Evolutionary conservation across 116 monocot species (phyloP).

Genomic region (Phalaenopsis hybrid): DNA sequence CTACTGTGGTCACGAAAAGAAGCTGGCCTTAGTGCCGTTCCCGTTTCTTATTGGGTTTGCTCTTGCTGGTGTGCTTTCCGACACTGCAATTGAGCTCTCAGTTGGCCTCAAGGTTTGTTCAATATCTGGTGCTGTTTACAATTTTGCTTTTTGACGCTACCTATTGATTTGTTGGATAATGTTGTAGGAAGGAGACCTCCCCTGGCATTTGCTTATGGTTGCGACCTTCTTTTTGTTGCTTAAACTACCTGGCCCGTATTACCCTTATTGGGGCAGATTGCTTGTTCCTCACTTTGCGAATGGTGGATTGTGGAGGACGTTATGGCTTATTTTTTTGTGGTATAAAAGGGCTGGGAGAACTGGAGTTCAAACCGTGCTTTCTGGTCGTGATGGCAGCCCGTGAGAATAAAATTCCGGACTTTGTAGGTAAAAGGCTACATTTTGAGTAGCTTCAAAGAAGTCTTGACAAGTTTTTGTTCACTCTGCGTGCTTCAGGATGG

Average conservation of each 20-base stretch:
- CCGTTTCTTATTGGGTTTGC: constrained; percentile 52
- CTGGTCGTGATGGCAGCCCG: no score
- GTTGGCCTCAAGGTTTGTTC: constrained; percentile 26
- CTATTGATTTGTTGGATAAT: background rate
- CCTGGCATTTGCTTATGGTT: constrained; percentile 51
- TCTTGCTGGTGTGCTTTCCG: constrained; percentile 30
- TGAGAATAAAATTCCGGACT: background rate
- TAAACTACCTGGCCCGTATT: constrained; percentile 71
- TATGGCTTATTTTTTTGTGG: constrained; percentile 56
- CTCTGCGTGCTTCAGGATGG: background rate
- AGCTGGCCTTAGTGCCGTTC: constrained; percentile 47
- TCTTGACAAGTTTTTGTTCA: background rate
- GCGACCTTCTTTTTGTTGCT: constrained; percentile 54
- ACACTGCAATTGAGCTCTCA: constrained; percentile 29
- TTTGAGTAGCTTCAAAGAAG: background rate
- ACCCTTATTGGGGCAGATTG: constrained; percentile 62
- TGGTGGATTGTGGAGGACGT: constrained; percentile 62
- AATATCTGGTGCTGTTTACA: background rate
- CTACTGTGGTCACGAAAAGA: constrained; percentile 74
- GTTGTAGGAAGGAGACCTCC: constrained; percentile 41
- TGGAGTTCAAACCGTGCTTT: background rate
- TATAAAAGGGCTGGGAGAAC: constrained; percentile 22
- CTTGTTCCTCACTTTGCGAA: constrained; percentile 77
- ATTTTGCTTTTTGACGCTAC: background rate
- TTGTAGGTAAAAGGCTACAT: background rate